These are phyloP conservation scores for Scenedesmus sp. DNA, from an alignment of 163 green algal genomes.

Conservation along the genomic window DNA sequence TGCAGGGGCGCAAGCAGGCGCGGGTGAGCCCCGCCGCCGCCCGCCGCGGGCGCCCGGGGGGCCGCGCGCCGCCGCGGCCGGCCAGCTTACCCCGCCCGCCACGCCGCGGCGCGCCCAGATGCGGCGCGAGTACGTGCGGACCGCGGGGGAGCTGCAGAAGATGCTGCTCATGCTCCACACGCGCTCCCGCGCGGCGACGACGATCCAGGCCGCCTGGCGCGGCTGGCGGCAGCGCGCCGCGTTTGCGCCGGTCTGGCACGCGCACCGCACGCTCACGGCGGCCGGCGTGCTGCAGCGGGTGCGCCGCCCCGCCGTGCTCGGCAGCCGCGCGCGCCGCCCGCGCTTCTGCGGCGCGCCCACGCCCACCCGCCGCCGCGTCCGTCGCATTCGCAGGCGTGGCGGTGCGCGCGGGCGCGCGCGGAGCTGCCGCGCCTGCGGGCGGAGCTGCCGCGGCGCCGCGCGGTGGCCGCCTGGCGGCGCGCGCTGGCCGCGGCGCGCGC, in stretches of 20 bases:
- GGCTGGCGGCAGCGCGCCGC: slow-evolving; percentile 36
- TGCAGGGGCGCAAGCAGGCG: slow-evolving; percentile 17
- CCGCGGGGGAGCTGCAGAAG: slow-evolving; percentile 28
- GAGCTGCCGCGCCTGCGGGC: slow-evolving; percentile 27
- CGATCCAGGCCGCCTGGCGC: slow-evolving; percentile 57
- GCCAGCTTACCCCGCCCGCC: not conserved
- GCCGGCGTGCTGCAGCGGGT: slow-evolving; percentile 32
- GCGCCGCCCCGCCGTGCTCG: too few species aligned
- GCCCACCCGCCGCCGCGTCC: too few species aligned
- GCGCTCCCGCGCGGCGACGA: slow-evolving; percentile 44
- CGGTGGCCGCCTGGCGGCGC: not conserved
- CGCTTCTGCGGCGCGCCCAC: too few species aligned
- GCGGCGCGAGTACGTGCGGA: slow-evolving; percentile 14
- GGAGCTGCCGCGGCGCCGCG: slow-evolving; percentile 6
- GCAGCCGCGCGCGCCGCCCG: too few species aligned
- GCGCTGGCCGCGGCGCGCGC: not conserved
- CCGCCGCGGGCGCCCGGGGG: too few species aligned
- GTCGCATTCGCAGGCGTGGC: slow-evolving; percentile 41
- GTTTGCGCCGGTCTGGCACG: slow-evolving; percentile 26
- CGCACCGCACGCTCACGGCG: not conserved
- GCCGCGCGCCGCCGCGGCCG: not conserved
- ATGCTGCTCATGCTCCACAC: slow-evolving; percentile 49
- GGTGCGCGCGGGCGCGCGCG: slow-evolving; percentile 22
- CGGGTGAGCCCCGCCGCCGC: too few species aligned
- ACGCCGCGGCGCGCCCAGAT: not conserved